Base-by-base conservation (phyloP, 1,139 yeast species). In the Geotrichum reessii region DNA sequence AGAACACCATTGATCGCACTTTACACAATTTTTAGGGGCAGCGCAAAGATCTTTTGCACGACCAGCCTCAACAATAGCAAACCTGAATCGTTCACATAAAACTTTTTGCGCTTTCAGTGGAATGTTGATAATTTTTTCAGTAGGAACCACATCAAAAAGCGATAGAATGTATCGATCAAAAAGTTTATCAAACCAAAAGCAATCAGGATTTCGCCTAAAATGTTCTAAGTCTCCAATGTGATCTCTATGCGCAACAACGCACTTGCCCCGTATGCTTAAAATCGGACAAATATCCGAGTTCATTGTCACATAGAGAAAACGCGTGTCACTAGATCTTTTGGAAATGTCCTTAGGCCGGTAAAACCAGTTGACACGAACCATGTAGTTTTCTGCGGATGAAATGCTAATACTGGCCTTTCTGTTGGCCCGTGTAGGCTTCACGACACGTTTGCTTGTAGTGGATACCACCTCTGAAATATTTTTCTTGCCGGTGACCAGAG, bases 281-380 rank as follows among this genome's bases (percentile, higher is more conserved):
- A 92, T 72, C 0, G 97, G 96, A 65, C 97, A 89, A 9, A 83
- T 74, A 69, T 90, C 97, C 27, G 90, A 81, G 68, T 92, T 96
- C 85, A 91, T 83, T 0, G 97, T 87, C 0, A 95, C 93, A 69
- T 78, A 90, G 4, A 93, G 74, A 55, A 87, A 73, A 59, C 99
- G 77, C 2, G 97, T 81, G 70, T 91, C 96, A 5, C 77, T 72
- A 0, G 87, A 77, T 46, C 81, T 78, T 62, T 84, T 81, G 57
- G 86, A 84, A 51, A 92, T 86, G 69, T 91, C 98, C 62, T 95
- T 76, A 0, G 97, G 95, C 54, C 99, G 78, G 69, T 91, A 90
- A 69, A 86, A 86, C 98, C 98, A 92, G 73, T 92, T 95, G 64
- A 93, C 84, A 61, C 84, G 85, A 64, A 90, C 83, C 62, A 75